These are phyloP conservation scores for Craspedostauros australis DNA, from an alignment of 108 stramenopile genomes.

Conservation along the genomic window DNA sequence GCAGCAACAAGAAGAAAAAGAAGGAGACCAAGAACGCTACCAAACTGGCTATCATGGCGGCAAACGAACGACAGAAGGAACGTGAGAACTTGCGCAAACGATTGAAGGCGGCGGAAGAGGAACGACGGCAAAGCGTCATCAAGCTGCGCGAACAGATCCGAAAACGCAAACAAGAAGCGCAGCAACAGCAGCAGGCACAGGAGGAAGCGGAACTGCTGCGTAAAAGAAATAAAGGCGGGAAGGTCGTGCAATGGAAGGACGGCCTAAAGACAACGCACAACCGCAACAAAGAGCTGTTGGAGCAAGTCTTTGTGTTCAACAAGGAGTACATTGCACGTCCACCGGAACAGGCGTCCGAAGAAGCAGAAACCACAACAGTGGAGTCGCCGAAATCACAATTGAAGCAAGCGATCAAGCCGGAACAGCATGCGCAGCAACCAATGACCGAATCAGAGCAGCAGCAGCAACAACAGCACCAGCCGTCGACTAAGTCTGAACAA, in stretches of 20 bases:
- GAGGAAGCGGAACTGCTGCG: neutral
- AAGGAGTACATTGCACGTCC: too few relatives aligned
- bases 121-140: constrained; percentile 12
- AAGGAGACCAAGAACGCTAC: constrained; percentile 14
- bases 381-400: too few relatives aligned
- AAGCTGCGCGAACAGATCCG: constrained; percentile 17
- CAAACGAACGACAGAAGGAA: constrained; percentile 23
- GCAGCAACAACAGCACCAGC: too few relatives aligned
- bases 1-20: constrained; percentile 1
- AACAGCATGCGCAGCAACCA: too few relatives aligned
- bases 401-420: too few relatives aligned
- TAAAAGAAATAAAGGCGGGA: constrained; percentile 3
- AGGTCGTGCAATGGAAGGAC: constrained; percentile 44
- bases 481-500: too few relatives aligned
- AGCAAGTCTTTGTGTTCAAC: constrained; percentile 35
- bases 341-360: too few relatives aligned
- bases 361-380: too few relatives aligned
- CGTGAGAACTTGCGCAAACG: constrained; percentile 10
- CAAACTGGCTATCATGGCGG: too few relatives aligned
- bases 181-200: neutral
- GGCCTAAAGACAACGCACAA: constrained; percentile 15
- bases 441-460: too few relatives aligned
- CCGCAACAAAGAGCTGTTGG: constrained; percentile 25
- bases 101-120: constrained; percentile 20
- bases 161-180: neutral